Evolutionary conservation across 73 alveolate genomes (phyloP).

Genomic region (Paramecium sexaurelia): DNA sequence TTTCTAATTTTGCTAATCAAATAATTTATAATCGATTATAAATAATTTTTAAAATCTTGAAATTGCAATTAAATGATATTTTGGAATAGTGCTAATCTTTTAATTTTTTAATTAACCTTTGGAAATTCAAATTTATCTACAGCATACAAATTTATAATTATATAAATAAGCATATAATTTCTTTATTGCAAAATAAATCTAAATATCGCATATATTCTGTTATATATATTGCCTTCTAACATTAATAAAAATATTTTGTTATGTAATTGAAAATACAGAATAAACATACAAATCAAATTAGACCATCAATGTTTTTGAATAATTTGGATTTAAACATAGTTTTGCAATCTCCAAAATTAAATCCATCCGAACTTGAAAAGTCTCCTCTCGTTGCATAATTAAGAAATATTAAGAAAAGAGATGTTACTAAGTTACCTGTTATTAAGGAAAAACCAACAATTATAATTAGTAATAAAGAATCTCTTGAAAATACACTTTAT

Average conservation of each 20-base stretch:
- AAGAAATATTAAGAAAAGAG: not conserved
- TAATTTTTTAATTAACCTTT: no score
- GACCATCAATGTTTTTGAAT: constrained; percentile 2
- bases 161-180: no score
- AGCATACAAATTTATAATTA: no score
- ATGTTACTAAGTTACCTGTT: not conserved
- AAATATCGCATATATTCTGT: no score
- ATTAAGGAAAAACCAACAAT: not conserved
- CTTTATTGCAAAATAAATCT: no score
- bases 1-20: no score
- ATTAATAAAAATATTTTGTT: not conserved
- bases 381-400: not conserved
- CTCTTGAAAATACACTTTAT: not conserved
- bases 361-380: not conserved
- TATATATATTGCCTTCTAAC: no score
- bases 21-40: no score
- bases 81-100: no score
- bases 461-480: not conserved
- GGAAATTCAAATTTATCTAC: no score
- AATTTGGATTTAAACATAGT: not conserved
- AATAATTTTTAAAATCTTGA: no score
- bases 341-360: not conserved
- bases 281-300: not conserved
- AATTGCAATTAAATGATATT: no score
- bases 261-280: not conserved